Percentiles rank a stretch among this genome's conserved stretches.
These are phyloP conservation scores for Ophiocordyceps unilateralis DNA, from an alignment of 2,329 filamentous ascomycete species.

Conservation along the genomic window DNA sequence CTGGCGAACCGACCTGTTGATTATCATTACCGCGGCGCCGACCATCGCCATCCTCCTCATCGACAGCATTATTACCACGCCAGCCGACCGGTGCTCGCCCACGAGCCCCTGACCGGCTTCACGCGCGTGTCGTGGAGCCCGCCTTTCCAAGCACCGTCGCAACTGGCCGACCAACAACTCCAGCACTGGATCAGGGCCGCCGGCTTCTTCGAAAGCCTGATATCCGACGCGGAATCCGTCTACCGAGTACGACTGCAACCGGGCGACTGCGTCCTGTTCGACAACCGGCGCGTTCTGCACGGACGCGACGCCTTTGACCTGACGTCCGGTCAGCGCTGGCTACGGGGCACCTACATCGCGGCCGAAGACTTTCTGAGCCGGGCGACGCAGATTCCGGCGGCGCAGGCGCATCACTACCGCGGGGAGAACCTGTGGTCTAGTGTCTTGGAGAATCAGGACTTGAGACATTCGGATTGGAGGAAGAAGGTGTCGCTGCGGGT, in stretches of 20 bases:
- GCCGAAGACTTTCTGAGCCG: slow-evolving; percentile 24
- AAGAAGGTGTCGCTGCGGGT: not conserved
- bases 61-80: slow-evolving; percentile 34
- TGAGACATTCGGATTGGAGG: not conserved
- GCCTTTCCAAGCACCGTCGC: slow-evolving; percentile 52
- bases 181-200: slow-evolving; percentile 30
- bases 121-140: slow-evolving; percentile 46
- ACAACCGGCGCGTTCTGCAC: slow-evolving; percentile 75
- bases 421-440: slow-evolving; percentile 9
- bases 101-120: slow-evolving; percentile 9
- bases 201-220: slow-evolving; percentile 34
- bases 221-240: slow-evolving; percentile 41
- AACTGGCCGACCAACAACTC: slow-evolving; percentile 7
- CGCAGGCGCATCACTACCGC: slow-evolving; percentile 9
- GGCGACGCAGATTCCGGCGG: slow-evolving; percentile 13
- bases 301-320: slow-evolving; percentile 60
- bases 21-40: slow-evolving; percentile 54
- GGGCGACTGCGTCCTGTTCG: slow-evolving; percentile 86
- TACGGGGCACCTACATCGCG: slow-evolving; percentile 73
- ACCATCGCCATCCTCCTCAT: slow-evolving; percentile 18
- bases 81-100: slow-evolving; percentile 34
- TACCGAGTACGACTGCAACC: slow-evolving; percentile 58
- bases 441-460: slow-evolving; percentile 1
- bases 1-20: slow-evolving; percentile 21
- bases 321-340: slow-evolving; percentile 48